Evolutionary conservation across 768 basidiomycete genomes (phyloP).

Genomic region (Filobasidium wieringae): DNA sequence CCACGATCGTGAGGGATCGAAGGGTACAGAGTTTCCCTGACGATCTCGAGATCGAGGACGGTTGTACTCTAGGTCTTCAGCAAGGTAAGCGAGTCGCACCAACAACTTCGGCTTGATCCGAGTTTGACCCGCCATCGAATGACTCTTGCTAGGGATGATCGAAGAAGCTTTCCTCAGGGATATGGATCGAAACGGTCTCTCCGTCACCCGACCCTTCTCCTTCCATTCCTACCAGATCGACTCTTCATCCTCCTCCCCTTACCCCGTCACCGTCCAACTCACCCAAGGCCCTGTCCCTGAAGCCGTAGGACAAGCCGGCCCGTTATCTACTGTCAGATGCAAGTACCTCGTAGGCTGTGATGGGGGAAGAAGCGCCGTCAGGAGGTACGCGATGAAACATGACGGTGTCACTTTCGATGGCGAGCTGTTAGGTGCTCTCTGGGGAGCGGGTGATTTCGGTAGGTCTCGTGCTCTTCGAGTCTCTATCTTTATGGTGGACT

Average conservation of each 20-base stretch:
- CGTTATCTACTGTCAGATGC: slow-evolving; percentile 4
- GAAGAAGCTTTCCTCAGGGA: slow-evolving; percentile 18
- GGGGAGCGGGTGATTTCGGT: slow-evolving; percentile 17
- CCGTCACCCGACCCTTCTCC: slow-evolving; percentile 11
- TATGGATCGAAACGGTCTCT: slow-evolving; percentile 14
- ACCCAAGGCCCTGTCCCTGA: slow-evolving; percentile 5
- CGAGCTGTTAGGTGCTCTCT: slow-evolving; percentile 12
- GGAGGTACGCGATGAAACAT: slow-evolving; percentile 4
- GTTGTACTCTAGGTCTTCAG: slow-evolving; percentile 10
- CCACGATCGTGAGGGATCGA: slow-evolving; percentile 9
- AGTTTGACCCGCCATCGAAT: background rate
- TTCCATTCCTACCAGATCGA: slow-evolving; percentile 14
- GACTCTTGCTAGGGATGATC: slow-evolving; percentile 15
- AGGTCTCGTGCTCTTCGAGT: background rate
- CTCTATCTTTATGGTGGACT: background rate
- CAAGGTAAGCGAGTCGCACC: background rate
- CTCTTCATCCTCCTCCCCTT: background rate
- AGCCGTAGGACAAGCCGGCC: slow-evolving; percentile 4
- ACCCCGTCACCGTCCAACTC: slow-evolving; percentile 14
- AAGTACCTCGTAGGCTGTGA: slow-evolving; percentile 19
- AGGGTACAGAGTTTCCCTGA: slow-evolving; percentile 17
- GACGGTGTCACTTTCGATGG: slow-evolving; percentile 10
- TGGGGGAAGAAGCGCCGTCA: slow-evolving; percentile 14
- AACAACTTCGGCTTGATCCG: background rate
- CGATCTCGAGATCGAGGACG: slow-evolving; percentile 16